A percentile compares a stretch with the other conserved stretches of the same genome.
Conservation (phyloP, 164 flowering plant species). For the Kingdonia uniflora region DNA sequence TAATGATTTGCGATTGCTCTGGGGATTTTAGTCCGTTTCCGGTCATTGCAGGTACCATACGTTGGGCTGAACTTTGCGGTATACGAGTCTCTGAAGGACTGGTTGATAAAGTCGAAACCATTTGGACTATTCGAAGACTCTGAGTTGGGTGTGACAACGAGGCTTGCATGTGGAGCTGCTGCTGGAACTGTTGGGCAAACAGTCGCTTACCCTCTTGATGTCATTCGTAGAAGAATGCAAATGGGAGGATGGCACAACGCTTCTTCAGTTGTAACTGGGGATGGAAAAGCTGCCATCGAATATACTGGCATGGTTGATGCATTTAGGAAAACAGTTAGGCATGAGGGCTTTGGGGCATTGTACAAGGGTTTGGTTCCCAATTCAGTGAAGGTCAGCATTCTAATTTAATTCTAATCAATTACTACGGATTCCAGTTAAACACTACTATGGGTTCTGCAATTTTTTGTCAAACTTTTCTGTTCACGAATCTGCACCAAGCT, state of each 20-base stretch:
- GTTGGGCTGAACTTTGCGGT: constrained; percentile 97
- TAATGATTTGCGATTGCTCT: no score
- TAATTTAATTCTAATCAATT: no score
- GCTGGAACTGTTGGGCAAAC: constrained; percentile 98
- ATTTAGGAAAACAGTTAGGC: constrained; percentile 77
- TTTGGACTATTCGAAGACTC: constrained; percentile 54
- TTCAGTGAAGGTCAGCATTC: constrained; percentile 94
- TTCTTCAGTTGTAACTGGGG: constrained; percentile 73
- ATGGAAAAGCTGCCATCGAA: constrained; percentile 43
- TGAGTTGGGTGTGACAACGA: constrained; percentile 72
- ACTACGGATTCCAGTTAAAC: no score
- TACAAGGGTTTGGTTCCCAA: constrained; percentile 98
- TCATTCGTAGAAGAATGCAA: constrained; percentile 95
- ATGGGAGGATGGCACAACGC: constrained; percentile 98
- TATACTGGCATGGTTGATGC: constrained; percentile 95
- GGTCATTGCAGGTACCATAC: constrained; percentile 67
- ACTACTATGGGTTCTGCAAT: not conserved
- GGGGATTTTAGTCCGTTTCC: no score
- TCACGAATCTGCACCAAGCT: no score
- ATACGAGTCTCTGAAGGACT: constrained; percentile 91
- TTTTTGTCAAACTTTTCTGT: no score
- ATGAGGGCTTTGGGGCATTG: constrained; percentile 86
- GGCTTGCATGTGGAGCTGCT: constrained; percentile 92
- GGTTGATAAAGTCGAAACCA: constrained; percentile 54
- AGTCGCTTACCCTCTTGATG: constrained; percentile 96